Conservation (phyloP, 2,329 filamentous ascomycete genomes). For the Ophiostoma ips region DNA sequence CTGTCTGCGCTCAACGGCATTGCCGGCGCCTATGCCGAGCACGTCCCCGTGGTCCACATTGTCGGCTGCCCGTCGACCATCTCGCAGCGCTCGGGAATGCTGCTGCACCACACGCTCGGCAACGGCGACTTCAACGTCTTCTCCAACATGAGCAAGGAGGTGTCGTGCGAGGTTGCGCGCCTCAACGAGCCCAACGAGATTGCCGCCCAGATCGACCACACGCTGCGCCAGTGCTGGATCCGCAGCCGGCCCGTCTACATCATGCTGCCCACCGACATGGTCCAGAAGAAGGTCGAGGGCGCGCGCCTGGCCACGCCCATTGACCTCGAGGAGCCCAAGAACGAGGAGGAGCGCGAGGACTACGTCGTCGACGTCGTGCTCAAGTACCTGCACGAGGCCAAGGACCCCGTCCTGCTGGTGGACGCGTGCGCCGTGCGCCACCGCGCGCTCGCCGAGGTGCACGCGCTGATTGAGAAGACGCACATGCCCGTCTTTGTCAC, state of each 20-base stretch:
- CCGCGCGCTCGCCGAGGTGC: slow-evolving; percentile 56
- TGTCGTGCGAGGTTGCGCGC: slow-evolving; percentile 58
- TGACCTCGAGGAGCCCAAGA: slow-evolving; percentile 47
- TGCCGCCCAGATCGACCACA: slow-evolving; percentile 62
- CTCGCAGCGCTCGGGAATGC: slow-evolving; percentile 15
- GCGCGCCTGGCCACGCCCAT: slow-evolving; percentile 56
- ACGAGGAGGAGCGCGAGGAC: slow-evolving; percentile 58
- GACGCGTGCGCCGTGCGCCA: slow-evolving; percentile 75
- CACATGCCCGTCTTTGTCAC: slow-evolving; percentile 73
- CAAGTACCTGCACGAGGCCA: slow-evolving; percentile 50
- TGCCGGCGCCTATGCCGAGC: slow-evolving; percentile 42
- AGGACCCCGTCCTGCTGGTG: slow-evolving; percentile 64
- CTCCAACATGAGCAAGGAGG: slow-evolving; percentile 57
- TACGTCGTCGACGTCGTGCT: slow-evolving; percentile 73
- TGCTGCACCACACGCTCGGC: slow-evolving; percentile 38
- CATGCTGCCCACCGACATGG: slow-evolving; percentile 69
- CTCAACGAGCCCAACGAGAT: slow-evolving; percentile 57
- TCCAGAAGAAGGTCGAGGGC: slow-evolving; percentile 62
- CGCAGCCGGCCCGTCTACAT: slow-evolving; percentile 71
- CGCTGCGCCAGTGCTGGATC: slow-evolving; percentile 60
- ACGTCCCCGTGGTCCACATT: slow-evolving; percentile 40
- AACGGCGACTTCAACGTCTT: slow-evolving; percentile 52
- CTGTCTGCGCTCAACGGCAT: slow-evolving; percentile 42
- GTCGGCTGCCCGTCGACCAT: slow-evolving; percentile 22
- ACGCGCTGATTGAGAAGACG: slow-evolving; percentile 58